A percentile compares a stretch with the other conserved stretches of the same genome.
Conservation (phyloP, 345 rosid species). For the Trapa incisa region DNA sequence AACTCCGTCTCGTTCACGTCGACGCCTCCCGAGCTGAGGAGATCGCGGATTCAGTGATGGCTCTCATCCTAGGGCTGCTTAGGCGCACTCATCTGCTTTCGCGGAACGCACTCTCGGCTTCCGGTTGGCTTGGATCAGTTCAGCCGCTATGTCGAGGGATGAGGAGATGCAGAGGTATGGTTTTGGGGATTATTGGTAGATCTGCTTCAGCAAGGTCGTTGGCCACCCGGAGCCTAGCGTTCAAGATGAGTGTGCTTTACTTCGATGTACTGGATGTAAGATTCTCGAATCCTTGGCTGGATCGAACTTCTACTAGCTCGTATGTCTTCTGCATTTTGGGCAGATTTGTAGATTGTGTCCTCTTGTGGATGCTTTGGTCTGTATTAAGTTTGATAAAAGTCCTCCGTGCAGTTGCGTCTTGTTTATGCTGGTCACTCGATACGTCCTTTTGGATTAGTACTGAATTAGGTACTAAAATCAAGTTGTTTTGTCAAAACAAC, state of each 20-base stretch:
- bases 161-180: conserved; percentile 94
- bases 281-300: not conserved
- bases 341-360: not conserved
- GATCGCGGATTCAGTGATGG: conserved; percentile 97
- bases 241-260: conserved; percentile 93
- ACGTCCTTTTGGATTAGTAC: not conserved
- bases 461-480: not conserved
- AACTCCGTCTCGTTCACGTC: conserved; percentile 83
- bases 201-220: conserved; percentile 72
- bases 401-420: not conserved
- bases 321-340: not conserved
- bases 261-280: conserved; percentile 74
- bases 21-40: conserved; percentile 91
- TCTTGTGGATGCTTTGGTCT: not conserved
- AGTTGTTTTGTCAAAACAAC: not conserved
- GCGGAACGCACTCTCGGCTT: conserved; percentile 72
- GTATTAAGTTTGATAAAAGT: not conserved
- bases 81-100: conserved; percentile 86
- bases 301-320: not conserved
- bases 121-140: conserved; percentile 91
- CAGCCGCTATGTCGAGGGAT: conserved; percentile 94
- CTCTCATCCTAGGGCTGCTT: conserved; percentile 85
- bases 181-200: conserved; percentile 87
- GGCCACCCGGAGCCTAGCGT: conserved; percentile 84
- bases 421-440: not conserved